These are phyloP conservation scores for Diutina mesorugosa DNA, from an alignment of 1,139 yeast genomes.

Conservation along the genomic window DNA sequence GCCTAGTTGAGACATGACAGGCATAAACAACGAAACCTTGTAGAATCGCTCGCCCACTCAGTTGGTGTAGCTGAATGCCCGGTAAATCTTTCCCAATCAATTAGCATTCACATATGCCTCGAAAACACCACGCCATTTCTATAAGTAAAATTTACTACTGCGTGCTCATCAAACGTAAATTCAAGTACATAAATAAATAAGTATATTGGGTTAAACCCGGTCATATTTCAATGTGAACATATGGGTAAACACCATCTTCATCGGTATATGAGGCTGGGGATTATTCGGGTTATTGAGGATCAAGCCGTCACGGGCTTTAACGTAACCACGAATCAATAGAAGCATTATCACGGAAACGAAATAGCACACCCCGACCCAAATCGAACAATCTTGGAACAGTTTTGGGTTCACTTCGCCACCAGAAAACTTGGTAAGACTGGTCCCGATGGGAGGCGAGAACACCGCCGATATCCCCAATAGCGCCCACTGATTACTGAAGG, in stretches of 20 bases:
- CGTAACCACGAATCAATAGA: background rate
- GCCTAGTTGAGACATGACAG: background rate
- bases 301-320: background rate
- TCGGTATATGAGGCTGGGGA: background rate
- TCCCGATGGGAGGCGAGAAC: background rate
- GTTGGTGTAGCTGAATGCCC: no score
- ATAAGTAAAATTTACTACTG: no score
- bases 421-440: background rate
- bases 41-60: no score
- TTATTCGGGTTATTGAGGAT: background rate
- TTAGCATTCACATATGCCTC: no score
- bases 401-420: background rate
- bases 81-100: no score
- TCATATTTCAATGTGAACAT: background rate
- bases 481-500: background rate
- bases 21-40: background rate
- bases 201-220: background rate
- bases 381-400: background rate
- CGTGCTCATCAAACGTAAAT: no score
- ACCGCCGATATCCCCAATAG: background rate
- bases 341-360: background rate
- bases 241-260: background rate
- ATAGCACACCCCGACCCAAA: background rate
- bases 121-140: no score
- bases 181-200: no score